Evolutionary conservation across 2,329 filamentous ascomycete genomes (phyloP), one percentile per base, ranked within the genome.

Genomic region (Xylariaceae sp.): DNA sequence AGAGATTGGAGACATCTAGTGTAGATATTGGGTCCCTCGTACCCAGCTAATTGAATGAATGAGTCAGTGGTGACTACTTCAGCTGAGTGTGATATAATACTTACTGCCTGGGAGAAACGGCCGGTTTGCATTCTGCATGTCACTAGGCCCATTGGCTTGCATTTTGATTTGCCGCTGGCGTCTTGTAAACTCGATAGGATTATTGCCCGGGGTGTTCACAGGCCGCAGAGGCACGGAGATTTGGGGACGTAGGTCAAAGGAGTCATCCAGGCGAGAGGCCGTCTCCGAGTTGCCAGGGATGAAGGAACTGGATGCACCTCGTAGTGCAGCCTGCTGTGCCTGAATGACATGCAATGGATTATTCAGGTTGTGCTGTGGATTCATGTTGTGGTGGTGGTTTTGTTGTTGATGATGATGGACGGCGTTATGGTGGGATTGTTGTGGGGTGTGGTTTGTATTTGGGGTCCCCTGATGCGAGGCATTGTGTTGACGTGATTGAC

Each of bases 21-120:
- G 62, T 96, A 97, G 53, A 96, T 95, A 61, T 94, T 93, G 2
- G 88, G 87, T 1, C 88, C 88, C 50, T 86, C 82, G 56, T 83
- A 86, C 6, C 80, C 80, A 55, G 68, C 72, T 74, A 52, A 3
- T 53, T 40, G 42, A 12, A 44, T 62, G 32, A 63, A 60, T 32
- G 16, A 53, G 29, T n/a, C 5, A 40, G 20, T 14, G 6, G 37
- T 41, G 32, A 5, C 22, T 1, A n/a, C 16, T 17, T 23, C n/a
- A 42, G 17, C 14, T 38, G 32, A 27, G 12, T n/a, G 14, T n/a
- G 7, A 29, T 41, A 27, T n/a, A 37, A 29, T 53, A 76, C 71
- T 75, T 74, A 79, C 82, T 82, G 34, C 85, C 80, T 14, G 81
- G 79, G 3, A 65, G 45, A 74, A 68, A 78, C 72, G 85, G 72